These are phyloP conservation scores for Nothophoma quercina DNA, from an alignment of 2,329 filamentous ascomycete genomes.

Conservation along the genomic window DNA sequence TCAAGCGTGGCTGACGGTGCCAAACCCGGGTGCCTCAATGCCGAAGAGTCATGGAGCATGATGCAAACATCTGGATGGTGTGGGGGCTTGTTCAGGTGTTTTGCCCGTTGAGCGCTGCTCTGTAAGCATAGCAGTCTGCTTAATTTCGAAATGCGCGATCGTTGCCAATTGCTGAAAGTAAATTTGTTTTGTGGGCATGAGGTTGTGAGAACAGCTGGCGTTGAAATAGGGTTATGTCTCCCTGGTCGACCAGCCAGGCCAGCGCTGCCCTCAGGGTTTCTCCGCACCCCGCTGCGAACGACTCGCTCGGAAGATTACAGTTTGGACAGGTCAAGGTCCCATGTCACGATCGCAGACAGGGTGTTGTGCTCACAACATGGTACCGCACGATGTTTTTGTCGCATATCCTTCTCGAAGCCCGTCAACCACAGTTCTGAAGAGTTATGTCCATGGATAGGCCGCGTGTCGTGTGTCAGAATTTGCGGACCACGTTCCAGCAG, in stretches of 20 bases:
- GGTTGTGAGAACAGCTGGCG: conserved; percentile 22
- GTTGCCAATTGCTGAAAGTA: not conserved
- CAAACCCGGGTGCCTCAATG: conserved; percentile 1
- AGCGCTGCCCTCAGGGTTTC: conserved; percentile 48
- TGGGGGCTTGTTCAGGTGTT: conserved; percentile 14
- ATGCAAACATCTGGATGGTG: conserved; percentile 18
- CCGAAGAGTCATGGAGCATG: conserved; percentile 9
- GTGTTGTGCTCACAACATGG: conserved; percentile 29
- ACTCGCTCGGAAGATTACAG: conserved; percentile 48
- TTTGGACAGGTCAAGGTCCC: conserved; percentile 47
- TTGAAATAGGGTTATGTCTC: conserved; percentile 50
- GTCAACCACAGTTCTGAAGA: conserved; percentile 19
- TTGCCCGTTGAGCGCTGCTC: not conserved
- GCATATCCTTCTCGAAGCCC: conserved; percentile 38
- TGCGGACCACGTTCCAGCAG: conserved; percentile 21
- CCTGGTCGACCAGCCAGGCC: conserved; percentile 39
- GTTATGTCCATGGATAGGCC: conserved; percentile 18
- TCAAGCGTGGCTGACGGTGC: conserved; percentile 19
- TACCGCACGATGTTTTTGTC: conserved; percentile 32
- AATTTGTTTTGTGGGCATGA: conserved; percentile 6
- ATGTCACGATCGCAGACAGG: conserved; percentile 47
- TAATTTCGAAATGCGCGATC: not conserved
- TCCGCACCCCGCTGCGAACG: conserved; percentile 49
- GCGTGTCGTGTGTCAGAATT: conserved; percentile 39
- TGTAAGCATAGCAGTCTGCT: not conserved